phyloP scores from a whole-genome alignment of 2,329 filamentous ascomycete species.

The Lasiodiplodia sp. region DNA sequence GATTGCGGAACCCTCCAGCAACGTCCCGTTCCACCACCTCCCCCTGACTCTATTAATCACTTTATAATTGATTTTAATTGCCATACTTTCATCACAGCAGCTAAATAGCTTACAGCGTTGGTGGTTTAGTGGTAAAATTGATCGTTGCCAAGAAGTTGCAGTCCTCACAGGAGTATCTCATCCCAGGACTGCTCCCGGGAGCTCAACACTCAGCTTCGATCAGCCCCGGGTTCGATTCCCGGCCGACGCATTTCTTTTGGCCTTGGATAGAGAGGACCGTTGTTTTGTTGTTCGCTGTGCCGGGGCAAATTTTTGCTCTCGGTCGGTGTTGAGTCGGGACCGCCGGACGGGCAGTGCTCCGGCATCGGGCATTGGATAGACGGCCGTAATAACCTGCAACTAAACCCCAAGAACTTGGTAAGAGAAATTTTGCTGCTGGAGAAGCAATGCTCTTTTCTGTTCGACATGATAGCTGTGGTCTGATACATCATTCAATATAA shows the following conservation, averaged over 20 bases:
- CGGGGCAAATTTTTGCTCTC: neutral
- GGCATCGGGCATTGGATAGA: neutral
- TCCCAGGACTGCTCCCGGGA: neutral
- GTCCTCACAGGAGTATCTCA: neutral
- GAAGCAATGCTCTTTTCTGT: too few species aligned
- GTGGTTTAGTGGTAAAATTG: conserved; percentile 1
- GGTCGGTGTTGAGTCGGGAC: neutral
- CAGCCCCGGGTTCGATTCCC: conserved; percentile 7
- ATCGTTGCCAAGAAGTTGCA: neutral
- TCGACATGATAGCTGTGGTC: too few species aligned
- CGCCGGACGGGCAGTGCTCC: neutral
- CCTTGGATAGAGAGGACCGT: neutral
- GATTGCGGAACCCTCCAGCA: too few species aligned
- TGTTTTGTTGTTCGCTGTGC: neutral
- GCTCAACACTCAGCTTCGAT: neutral
- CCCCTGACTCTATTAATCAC: too few species aligned
- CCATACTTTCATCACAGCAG: too few species aligned
- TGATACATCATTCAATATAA: too few species aligned
- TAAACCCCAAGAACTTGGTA: too few species aligned
- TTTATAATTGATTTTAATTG: too few species aligned
- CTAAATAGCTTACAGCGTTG: neutral
- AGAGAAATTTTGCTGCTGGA: too few species aligned
- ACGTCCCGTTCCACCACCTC: too few species aligned
- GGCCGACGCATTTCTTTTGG: conserved; percentile 3
- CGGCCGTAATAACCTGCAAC: too few species aligned